Conservation (phyloP, 2,329 filamentous ascomycete genomes). For the Alternaria rosae region DNA sequence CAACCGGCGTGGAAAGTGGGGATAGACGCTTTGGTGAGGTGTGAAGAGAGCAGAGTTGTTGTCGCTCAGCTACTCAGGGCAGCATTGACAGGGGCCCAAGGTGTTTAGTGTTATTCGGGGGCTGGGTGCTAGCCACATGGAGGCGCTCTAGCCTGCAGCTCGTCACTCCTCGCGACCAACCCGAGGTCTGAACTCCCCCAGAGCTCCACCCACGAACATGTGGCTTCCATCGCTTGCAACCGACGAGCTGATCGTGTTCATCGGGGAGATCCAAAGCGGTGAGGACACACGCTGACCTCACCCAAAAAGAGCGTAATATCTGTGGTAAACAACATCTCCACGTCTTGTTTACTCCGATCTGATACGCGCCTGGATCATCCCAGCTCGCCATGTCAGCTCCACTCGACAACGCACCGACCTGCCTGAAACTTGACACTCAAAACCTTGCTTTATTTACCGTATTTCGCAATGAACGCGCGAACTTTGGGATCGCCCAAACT, state of each 20-base stretch:
- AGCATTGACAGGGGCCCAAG: conserved; percentile 10
- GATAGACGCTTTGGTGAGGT: conserved; percentile 23
- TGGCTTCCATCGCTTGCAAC: conserved; percentile 1
- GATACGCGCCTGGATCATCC: conserved; percentile 6
- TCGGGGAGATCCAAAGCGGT: not conserved
- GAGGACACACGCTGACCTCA: not conserved
- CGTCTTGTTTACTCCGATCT: conserved; percentile 4
- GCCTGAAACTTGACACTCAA: not conserved
- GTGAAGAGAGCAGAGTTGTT: conserved; percentile 25
- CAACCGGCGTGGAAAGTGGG: conserved; percentile 25
- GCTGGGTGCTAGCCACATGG: conserved; percentile 25
- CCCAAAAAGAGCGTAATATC: not conserved
- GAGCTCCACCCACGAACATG: conserved; percentile 14
- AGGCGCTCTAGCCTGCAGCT: conserved; percentile 11
- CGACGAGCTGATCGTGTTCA: conserved; percentile 6
- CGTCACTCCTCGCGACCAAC: conserved; percentile 27
- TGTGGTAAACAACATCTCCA: conserved; percentile 4
- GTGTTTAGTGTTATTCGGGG: conserved; percentile 26
- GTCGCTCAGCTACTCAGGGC: conserved; percentile 14
- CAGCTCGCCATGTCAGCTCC: conserved; percentile 1
- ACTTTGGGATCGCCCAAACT: conserved; percentile 41
- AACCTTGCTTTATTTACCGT: conserved; percentile 28
- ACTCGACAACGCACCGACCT: conserved; percentile 12
- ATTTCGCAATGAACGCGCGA: conserved; percentile 42
- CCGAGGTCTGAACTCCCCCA: conserved; percentile 23